Base-by-base conservation (phyloP, 345 rosid species). In the Anastatica hierochuntica region DNA sequence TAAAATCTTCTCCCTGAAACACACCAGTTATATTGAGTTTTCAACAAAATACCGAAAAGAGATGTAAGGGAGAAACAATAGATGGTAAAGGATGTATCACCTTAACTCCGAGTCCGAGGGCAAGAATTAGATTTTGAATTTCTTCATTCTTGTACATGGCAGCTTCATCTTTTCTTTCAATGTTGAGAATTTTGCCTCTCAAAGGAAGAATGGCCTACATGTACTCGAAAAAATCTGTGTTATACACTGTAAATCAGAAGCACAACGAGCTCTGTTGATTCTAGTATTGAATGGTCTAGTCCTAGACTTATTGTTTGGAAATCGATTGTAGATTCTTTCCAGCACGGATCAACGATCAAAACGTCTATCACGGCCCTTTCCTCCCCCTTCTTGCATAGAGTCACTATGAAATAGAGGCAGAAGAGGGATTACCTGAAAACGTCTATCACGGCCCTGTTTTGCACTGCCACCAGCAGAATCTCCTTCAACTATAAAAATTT, bases 381-480 rank as follows among this genome's bases (percentile, higher is more conserved):
- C 14, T 39, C 55, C 0, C 41, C 14, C 17, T 23, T 34, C 36
- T 17, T 54, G 13, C 47, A 41, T 43, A 16, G 30, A 6, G 14
- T 20, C 57, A 50, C 50, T 5, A 14, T 24, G 7, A 62, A 43
- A 34, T 8, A 66, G 42, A 49, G 40, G 57, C 44, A 49, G 17
- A 60, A 27, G 39, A 6, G 14, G 39, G 21, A 49, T 74, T 66
- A 88, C 98, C 98, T 92, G 99, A 72, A 88, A 88, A 26, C 94
- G 82, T 66, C 99, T 79, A 72, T 92, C 97, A 48, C 99, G 95
- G 50, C 99, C 99, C 57, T 88, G 99, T 72, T 92, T 92, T 55
- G 98, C 98, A 77, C 98, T 92, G 62, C 97, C 97, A 38, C 98
- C 98, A 38, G 98, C 98, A 31, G 98, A 92, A 72, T 92, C 97